Evolutionary conservation across 2,329 filamentous ascomycete species (phyloP), one percentile per base, ranked within the genome.

Genomic region (Xenosphaeropsis pyriputrescens): DNA sequence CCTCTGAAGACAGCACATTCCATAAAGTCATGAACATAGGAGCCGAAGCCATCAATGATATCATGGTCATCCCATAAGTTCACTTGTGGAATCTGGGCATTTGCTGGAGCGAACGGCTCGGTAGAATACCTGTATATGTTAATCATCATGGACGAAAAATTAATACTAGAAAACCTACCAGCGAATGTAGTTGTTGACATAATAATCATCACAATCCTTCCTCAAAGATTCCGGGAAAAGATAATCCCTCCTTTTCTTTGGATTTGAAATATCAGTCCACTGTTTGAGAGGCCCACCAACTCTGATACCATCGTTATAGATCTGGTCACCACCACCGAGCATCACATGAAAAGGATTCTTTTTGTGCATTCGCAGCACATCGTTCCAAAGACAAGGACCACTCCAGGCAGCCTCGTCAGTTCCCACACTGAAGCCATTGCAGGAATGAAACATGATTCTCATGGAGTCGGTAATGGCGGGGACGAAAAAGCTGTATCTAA

Each of bases 51-150:
- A 57, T 88, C 81, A 47, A 89, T 91, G 47, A 88, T 86, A 54
- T 91, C 84, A 56, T 96, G 91, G 50, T 98, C 91, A 57, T 98
- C 91, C 88, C 89, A 98, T 33, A 98, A 84, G 52, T 96, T 98
- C 46, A 98, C 63, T 72, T 94, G 93, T 1, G 91, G 79, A 43
- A 98, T 96, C 56, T 95, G 86, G 2, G 82, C 81, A 48, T 88
- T 93, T 26, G 85, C 85, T 50, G 80, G 67, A 2, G 84, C 79
- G 57, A 95, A 98, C 1, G 93, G 72, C 22, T 88, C 85, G 41
- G 72, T 82, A 33, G 75, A 73, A 53, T 91, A 95, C 75, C 75
- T 54, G 75, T 9, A 6, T 36, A 59, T 57, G 2, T 16, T 70
- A 58, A 45, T 77, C 75, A 54, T 77, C 75, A 32, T 35, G 12